Base-by-base conservation (phyloP, 2,329 filamentous ascomycete species). In the Alternaria brassicae region DNA sequence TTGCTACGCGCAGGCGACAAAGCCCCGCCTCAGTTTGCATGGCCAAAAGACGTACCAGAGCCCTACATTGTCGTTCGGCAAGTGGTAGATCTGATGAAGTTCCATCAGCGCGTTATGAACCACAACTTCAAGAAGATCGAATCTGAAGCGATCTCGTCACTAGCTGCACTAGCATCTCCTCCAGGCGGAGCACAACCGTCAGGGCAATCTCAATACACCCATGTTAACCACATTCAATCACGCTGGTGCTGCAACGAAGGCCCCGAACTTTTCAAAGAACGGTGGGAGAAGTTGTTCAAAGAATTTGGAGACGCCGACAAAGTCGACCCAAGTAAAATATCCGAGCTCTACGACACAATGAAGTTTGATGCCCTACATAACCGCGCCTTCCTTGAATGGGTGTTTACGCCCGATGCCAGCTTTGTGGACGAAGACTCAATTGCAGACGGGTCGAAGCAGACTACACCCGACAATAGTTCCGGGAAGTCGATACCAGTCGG, bases 361-460 rank as follows among this genome's bases (percentile, higher is more conserved):
- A 99, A 99, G 78, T 99, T 98, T 66, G 95, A 99, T 77, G 95
- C 95, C 1, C 84, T 99, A 13, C 96, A 99, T 79, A 99, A 99
- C 74, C 89, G 95, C 2, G 92, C 93, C 63, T 99, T 99, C 72
- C 82, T 99, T 4, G 95, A 99, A 77, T 98, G 95, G 92, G 90
- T 97, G 0, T 99, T 99, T 70, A 96, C 93, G 15, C 95, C 95
- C 2, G 89, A 91, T 32, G 89, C 88, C 70, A 85, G 84, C 58
- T 91, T 96, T 79, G 81, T 94, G 10, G 90, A 91, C 53, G 91
- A 94, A 52, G 75, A 80, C 6, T 65, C 73, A 1, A 28, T 77
- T 6, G 70, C 70, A 39, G 76, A 78, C 41, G 67, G 74, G 39
- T 66, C 73, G 2, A 79, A 80, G 54, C 62, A 71, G 21, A 54